Base-by-base conservation (phyloP, 78 protist genomes). In the Chrysochromulina tobinii region DNA sequence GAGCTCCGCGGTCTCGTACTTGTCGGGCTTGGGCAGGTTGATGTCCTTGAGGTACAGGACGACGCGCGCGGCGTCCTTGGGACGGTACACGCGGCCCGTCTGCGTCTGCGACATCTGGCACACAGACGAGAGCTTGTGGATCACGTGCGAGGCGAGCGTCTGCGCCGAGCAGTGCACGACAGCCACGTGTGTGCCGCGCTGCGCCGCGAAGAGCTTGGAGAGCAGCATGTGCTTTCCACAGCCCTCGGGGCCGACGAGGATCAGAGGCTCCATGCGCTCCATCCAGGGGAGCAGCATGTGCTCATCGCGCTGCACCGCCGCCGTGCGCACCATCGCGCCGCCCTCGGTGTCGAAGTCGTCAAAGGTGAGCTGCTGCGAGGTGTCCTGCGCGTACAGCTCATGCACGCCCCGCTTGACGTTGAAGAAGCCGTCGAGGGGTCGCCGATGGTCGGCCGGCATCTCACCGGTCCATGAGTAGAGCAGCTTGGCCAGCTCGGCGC, bases 1-100 rank as follows among this genome's bases (percentile, higher is more conserved):
- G 25, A 95, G 90, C 91, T 94, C 92, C 18, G 81, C 67, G 51
- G 98, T 97, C 50, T 75, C 96, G 92, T 96, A 97, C 91, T 94
- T 81, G 94, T 97, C 98, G 4, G 97, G 96, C 93, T 90, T 94
- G 27, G 98, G 98, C 90, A 97, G 92, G 93, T 97, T 96, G 73
- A 97, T 14, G 90, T 97, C 96, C 90, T 95, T 94, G 57, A 94
- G 89, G 90, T 84, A 89, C 64, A 96, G 68, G 2, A 95, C 55
- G 53, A 96, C 95, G 15, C 95, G 81, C 79, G 93, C 94, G 6
- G 85, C 89, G 27, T 87, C 94, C 93, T 92, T 93, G 50, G 98
- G 98, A n/a, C 96, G 83, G 66, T 91, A 87, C 86, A 93, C 95
- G 38, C 96, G 94, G 25, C 98, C 97, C 9, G 81, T 0, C 20